phyloP scores from a whole-genome alignment of 352 stramenopile species.

The Phytopythium cucurbitacearum region DNA sequence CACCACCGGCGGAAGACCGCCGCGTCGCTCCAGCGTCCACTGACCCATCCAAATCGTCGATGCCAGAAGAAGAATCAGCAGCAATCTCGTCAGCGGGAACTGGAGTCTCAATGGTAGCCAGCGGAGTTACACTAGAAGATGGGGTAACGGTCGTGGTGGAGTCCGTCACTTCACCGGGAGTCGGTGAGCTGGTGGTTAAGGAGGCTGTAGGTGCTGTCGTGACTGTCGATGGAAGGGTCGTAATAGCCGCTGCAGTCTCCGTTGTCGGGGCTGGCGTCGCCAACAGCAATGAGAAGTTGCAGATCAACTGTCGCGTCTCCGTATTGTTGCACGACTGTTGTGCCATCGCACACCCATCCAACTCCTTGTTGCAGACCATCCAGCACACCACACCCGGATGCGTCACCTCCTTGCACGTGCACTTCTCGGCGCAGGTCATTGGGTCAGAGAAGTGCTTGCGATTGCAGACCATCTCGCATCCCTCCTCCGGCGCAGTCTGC shows the following conservation, averaged over 20 bases:
- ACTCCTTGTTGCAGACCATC: constrained; percentile 44
- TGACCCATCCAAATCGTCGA: too few relatives aligned
- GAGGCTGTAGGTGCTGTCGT: too few relatives aligned
- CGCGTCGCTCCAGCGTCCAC: too few relatives aligned
- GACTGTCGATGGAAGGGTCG: neutral
- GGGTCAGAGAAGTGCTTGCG: constrained; percentile 27
- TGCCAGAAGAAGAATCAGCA: too few relatives aligned
- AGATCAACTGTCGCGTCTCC: constrained; percentile 16
- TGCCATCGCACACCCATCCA: constrained; percentile 23
- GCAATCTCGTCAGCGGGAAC: too few relatives aligned
- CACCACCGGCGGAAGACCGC: too few relatives aligned
- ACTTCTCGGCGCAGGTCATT: constrained; percentile 35
- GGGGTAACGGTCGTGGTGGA: too few relatives aligned
- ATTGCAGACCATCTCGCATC: constrained; percentile 37
- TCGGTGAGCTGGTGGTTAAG: too few relatives aligned
- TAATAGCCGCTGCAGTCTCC: constrained; percentile 5
- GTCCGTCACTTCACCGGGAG: too few relatives aligned
- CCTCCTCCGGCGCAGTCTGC: constrained; percentile 18
- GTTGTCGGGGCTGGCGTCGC: constrained; percentile 1
- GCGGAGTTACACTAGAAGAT: too few relatives aligned
- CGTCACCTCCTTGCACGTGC: constrained; percentile 28
- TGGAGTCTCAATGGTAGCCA: too few relatives aligned
- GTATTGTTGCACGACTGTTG: constrained; percentile 31
- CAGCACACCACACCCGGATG: constrained; percentile 36
- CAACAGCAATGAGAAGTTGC: neutral